Evolutionary conservation across 176 grass and related monocot species (phyloP), one percentile per base, ranked within the genome.

Genomic region (Avena atlantica): DNA sequence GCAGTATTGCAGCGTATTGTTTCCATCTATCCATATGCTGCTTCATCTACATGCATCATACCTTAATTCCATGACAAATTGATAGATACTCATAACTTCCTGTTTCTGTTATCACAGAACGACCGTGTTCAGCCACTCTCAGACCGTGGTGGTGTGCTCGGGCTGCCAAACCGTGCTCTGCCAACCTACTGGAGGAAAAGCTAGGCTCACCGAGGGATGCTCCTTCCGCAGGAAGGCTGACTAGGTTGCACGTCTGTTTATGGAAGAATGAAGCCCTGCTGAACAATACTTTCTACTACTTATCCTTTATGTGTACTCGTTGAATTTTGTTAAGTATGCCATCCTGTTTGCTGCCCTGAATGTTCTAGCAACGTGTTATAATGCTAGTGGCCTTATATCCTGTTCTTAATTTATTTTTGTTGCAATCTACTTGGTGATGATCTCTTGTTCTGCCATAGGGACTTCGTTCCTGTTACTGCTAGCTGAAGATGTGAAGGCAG

Each of bases 121-220:
- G 2, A 76, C 73, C 9, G 73, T 76, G 47, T 76, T 76, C 73
- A 76, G 73, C 23, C 73, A 76, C 73, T 76, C 73, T 15, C 73
- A 76, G 73, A 76, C 73, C 1, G 73, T 76, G 1, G 73, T 76
- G 7, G 73, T 76, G 73, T 76, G 73, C 73, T 50, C 73, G 0
- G 73, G 73, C 73, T 76, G 73, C 73, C 73, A 76, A 4, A 76
- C 73, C 12, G 73, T 76, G 6, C 73, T 76, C 7, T 76, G 73
- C 73, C 73, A 76, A 52, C 73, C 73, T 25, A 76, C 73, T 3
- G 73, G 73, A 10, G 73, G 73, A 29, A 76, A 76, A 8, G 73
- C 73, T 6, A 76, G 73, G 73, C 73, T 76, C 47, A 76, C 48
- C 23, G 73, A 76, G 48, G 73, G 73, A 17, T 76, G 73, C 73